Evolutionary conservation across 108 stramenopile genomes (phyloP).

Genomic region (Pseudonitzschia delicatissima): DNA sequence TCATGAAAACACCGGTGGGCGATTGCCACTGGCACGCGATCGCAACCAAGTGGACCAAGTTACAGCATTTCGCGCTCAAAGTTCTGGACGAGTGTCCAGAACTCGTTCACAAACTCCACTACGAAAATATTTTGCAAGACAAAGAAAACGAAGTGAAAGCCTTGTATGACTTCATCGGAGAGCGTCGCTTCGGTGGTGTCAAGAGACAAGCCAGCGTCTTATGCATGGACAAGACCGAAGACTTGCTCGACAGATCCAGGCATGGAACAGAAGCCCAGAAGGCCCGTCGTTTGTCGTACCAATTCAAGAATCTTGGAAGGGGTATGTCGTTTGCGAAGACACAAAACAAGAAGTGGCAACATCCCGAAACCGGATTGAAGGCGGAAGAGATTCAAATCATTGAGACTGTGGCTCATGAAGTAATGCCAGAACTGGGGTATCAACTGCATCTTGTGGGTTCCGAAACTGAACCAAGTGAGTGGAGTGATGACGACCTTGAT

Average conservation of each 20-base stretch:
- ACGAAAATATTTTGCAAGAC: conserved; percentile 28
- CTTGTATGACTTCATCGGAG: conserved; percentile 35
- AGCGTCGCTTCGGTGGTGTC: conserved; percentile 16
- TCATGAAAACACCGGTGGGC: conserved; percentile 43
- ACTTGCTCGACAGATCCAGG: conserved; percentile 21
- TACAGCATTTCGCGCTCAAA: conserved; percentile 21
- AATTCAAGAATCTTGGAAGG: conserved; percentile 32
- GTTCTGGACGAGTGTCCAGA: conserved; percentile 26
- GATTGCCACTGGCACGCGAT: conserved; percentile 37
- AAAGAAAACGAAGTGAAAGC: conserved; percentile 11
- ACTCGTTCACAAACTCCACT: conserved; percentile 18
- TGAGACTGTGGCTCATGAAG: conserved; percentile 28
- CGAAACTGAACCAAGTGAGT: neutral
- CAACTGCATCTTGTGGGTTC: conserved; percentile 12
- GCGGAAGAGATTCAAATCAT: conserved; percentile 21
- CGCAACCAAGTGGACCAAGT: conserved; percentile 34
- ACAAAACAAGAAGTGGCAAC: conserved; percentile 25
- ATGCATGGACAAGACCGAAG: conserved; percentile 8
- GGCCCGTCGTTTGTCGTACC: conserved; percentile 28
- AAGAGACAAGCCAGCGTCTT: conserved; percentile 29
- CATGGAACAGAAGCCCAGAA: conserved; percentile 19
- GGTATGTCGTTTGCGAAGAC: conserved; percentile 15
- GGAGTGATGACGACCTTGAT: conserved; percentile 11
- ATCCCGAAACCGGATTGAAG: conserved; percentile 14
- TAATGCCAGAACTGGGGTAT: conserved; percentile 22